Percentiles rank a stretch among this genome's conserved stretches.
These are phyloP conservation scores for Venturia effusa DNA, from an alignment of 2,329 filamentous ascomycete genomes.

Conservation along the genomic window DNA sequence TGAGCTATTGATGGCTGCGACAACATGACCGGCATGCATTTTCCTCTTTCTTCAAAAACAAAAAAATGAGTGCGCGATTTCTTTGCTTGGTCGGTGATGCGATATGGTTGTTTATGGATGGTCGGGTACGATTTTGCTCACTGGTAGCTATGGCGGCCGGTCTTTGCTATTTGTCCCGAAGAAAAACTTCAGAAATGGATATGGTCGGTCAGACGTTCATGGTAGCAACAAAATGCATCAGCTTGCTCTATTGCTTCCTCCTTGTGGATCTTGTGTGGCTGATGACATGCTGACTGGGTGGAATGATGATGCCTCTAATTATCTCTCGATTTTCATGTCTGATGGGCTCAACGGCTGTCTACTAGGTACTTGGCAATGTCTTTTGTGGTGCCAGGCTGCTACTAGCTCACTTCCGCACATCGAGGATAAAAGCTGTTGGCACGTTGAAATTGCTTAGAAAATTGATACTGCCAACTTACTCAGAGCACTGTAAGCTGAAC, in stretches of 20 bases:
- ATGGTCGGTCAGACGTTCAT: background rate
- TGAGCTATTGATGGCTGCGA: background rate
- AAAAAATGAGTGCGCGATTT: background rate
- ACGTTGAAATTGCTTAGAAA: no score
- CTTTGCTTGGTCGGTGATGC: background rate
- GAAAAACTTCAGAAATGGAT: background rate
- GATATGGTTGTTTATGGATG: background rate
- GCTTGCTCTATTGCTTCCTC: background rate
- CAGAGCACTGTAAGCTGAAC: no score
- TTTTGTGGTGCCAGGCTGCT: no score
- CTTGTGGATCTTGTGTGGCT: background rate
- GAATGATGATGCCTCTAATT: background rate
- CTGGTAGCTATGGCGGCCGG: background rate
- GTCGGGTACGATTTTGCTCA: background rate
- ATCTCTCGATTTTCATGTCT: background rate
- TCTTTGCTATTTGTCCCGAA: background rate
- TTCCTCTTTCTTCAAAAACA: background rate
- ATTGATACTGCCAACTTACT: no score
- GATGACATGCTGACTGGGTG: background rate
- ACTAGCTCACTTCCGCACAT: no score
- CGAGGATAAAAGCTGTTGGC: no score
- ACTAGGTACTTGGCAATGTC: no score
- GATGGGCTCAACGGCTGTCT: no score
- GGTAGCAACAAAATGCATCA: background rate
- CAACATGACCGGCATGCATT: background rate